phyloP scores from a whole-genome alignment of 1,139 yeast genomes.

The Candida neerlandica region DNA sequence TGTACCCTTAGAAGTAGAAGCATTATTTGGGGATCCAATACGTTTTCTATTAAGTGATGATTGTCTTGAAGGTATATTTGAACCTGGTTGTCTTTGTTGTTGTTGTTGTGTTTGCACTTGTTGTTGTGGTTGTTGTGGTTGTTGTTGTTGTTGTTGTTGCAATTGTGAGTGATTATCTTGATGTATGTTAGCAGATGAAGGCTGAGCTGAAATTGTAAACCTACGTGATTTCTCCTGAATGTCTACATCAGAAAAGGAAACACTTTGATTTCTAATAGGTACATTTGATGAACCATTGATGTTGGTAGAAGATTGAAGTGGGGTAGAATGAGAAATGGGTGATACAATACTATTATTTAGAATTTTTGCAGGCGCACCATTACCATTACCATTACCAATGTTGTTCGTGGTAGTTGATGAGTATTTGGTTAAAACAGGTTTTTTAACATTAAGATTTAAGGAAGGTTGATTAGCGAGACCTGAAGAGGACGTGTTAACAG shows the following conservation, averaged over 20 bases:
- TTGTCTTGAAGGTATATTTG: constrained; percentile 14
- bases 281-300: constrained; percentile 5
- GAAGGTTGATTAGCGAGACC: neutral
- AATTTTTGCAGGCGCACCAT: constrained; percentile 5
- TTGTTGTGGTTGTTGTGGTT: no score
- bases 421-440: neutral
- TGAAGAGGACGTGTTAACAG: neutral
- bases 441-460: neutral
- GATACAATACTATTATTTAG: constrained; percentile 1
- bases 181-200: constrained; percentile 29
- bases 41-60: constrained; percentile 15
- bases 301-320: constrained; percentile 10
- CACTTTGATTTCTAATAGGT: constrained; percentile 24
- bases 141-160: constrained; percentile 5
- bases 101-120: no score
- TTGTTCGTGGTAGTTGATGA: neutral
- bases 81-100: constrained; percentile 7
- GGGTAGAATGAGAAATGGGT: constrained; percentile 8
- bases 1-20: neutral
- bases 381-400: neutral
- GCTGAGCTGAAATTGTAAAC: constrained; percentile 51
- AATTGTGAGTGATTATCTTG: constrained; percentile 12
- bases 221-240: constrained; percentile 43
- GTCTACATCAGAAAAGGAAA: constrained; percentile 44
- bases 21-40: constrained; percentile 4